Conservation (phyloP, 306 rosid species). For the Fagus sylvatica region DNA sequence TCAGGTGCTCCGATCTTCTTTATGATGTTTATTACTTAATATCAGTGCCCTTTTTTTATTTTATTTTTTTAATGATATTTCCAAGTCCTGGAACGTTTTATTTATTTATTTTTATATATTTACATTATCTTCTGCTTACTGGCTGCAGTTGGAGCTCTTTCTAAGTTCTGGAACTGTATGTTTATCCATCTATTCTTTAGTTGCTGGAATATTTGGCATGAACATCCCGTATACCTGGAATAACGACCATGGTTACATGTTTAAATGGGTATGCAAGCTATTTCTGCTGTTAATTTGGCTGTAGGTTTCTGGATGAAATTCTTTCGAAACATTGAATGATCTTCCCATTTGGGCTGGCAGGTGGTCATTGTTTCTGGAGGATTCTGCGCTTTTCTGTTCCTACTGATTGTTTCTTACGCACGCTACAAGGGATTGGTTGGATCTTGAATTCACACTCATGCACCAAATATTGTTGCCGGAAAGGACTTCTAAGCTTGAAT, state of each 20-base stretch:
- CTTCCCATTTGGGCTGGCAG: slow-evolving; percentile 39
- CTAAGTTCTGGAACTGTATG: slow-evolving; percentile 63
- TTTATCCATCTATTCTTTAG: slow-evolving; percentile 54
- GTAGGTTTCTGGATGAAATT: slow-evolving; percentile 3
- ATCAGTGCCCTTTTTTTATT: neutral
- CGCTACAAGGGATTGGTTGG: slow-evolving; percentile 73
- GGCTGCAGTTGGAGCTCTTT: slow-evolving; percentile 73
- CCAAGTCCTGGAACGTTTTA: neutral
- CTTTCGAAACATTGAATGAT: neutral
- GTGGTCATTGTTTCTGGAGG: slow-evolving; percentile 45
- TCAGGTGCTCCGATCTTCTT: slow-evolving; percentile 55
- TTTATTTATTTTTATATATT: neutral
- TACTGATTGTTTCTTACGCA: slow-evolving; percentile 44
- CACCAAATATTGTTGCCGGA: neutral
- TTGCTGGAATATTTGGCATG: slow-evolving; percentile 70
- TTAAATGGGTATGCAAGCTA: slow-evolving; percentile 68
- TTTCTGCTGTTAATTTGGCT: neutral
- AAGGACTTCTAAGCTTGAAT: slow-evolving; percentile 7
- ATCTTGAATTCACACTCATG: slow-evolving; percentile 31
- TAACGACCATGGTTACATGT: slow-evolving; percentile 41
- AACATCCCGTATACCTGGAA: slow-evolving; percentile 68
- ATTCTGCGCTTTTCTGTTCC: slow-evolving; percentile 28
- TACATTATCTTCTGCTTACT: slow-evolving; percentile 5
- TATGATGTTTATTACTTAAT: neutral
- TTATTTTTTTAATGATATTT: slow-evolving; percentile 1